Percentiles rank a stretch among this genome's conserved stretches.
Conservation (phyloP, 2,329 filamentous ascomycete genomes). For the Meredithiella fracta region DNA sequence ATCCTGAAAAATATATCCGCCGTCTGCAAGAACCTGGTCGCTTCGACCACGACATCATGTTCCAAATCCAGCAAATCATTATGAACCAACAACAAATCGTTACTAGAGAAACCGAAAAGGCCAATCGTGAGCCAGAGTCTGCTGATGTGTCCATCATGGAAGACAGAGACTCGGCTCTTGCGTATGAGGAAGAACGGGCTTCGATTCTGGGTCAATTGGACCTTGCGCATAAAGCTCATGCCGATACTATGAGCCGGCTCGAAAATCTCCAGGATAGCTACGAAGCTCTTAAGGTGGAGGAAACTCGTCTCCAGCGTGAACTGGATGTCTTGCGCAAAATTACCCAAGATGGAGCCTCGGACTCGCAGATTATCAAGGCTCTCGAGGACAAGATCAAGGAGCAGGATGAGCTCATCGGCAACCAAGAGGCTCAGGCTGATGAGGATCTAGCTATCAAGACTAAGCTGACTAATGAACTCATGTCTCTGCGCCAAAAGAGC, state of each 20-base stretch:
- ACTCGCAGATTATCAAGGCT: constrained; percentile 33
- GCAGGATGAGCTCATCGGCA: constrained; percentile 55
- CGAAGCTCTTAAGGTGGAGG: constrained; percentile 48
- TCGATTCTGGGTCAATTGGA: constrained; percentile 35
- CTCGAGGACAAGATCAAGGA: constrained; percentile 44
- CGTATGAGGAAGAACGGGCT: constrained; percentile 39
- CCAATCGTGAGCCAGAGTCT: constrained; percentile 7
- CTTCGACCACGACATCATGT: constrained; percentile 28
- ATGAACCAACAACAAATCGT: constrained; percentile 24
- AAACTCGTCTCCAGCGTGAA: constrained; percentile 39
- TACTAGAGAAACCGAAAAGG: constrained; percentile 18
- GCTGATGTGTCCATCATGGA: constrained; percentile 25
- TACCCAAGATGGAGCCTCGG: constrained; percentile 35
- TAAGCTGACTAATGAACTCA: constrained; percentile 32
- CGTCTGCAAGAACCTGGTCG: constrained; percentile 23
- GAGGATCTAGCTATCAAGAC: constrained; percentile 30
- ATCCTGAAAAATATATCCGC: constrained; percentile 36
- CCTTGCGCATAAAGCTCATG: constrained; percentile 37
- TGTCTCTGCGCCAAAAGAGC: constrained; percentile 29
- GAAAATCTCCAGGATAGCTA: constrained; percentile 45
- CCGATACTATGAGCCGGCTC: constrained; percentile 41
- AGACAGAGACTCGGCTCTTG: constrained; percentile 36
- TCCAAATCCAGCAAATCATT: constrained; percentile 30
- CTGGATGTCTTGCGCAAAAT: constrained; percentile 33
- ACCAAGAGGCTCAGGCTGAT: constrained; percentile 50